A percentile compares a stretch with the other conserved stretches of the same genome.
Conservation (phyloP, 768 basidiomycete genomes). For the Boletus vermiculosoides region DNA sequence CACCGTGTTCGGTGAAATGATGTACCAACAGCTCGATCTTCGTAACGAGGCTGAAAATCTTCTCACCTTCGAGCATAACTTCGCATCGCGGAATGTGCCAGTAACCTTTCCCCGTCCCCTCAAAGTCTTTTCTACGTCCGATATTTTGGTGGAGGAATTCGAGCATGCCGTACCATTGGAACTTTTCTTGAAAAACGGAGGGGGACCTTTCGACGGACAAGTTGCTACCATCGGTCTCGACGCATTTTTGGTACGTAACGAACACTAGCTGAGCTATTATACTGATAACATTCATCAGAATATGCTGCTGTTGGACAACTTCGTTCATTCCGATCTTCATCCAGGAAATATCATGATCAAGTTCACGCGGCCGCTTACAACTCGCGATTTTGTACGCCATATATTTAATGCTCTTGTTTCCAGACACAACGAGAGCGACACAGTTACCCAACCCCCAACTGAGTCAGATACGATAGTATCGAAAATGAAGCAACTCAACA, state of each 20-base stretch:
- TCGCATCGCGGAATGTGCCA: constrained; percentile 71
- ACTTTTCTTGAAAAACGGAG: constrained; percentile 82
- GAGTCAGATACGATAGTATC: constrained; percentile 66
- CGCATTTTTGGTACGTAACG: constrained; percentile 78
- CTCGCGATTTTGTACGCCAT: constrained; percentile 59
- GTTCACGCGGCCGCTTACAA: constrained; percentile 83
- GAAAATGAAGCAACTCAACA: constrained; percentile 58
- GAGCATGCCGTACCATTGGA: constrained; percentile 92
- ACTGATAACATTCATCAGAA: constrained; percentile 50
- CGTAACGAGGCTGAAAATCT: constrained; percentile 89
- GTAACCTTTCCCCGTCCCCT: constrained; percentile 91
- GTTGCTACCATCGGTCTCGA: constrained; percentile 92
- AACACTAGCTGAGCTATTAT: background rate
- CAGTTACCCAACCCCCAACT: constrained; percentile 27
- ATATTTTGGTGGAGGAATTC: constrained; percentile 89
- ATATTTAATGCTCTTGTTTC: constrained; percentile 56
- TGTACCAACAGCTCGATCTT: constrained; percentile 92
- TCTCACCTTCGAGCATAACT: constrained; percentile 81
- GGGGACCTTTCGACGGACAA: constrained; percentile 85
- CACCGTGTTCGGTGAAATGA: constrained; percentile 91
- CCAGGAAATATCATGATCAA: constrained; percentile 98
- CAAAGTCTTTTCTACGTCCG: constrained; percentile 72
- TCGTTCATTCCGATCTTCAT: constrained; percentile 89
- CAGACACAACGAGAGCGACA: constrained; percentile 27
- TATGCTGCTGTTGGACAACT: constrained; percentile 98